Base-by-base conservation (phyloP, 2,329 filamentous ascomycete species). In the Aspergillus viridinutans region DNA sequence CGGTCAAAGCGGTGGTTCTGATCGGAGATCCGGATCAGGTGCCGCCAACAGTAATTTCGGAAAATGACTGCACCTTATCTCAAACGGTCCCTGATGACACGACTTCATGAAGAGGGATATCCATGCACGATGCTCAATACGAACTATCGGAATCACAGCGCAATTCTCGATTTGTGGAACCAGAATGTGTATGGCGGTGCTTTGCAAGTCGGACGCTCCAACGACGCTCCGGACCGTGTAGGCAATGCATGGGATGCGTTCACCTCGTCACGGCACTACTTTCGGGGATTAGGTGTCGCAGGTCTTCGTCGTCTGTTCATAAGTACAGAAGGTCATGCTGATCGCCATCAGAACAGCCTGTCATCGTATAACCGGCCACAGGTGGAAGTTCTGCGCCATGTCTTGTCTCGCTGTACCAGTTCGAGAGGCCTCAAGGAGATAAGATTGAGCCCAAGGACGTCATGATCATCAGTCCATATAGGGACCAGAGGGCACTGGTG, bases 1-100 rank as follows among this genome's bases (percentile, higher is more conserved):
- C 49, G 9, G 49, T 57, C 17, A 51, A 52, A 28, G 52, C 43
- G 7, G 55, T 60, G 10, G 29, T 53, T 29, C 45, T 63, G 8
- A 56, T 60, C 29, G 59, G 59, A n/a, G 57, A 60, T 42, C 53
- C 40, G 23, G 3, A 58, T 10, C 57, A 62, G 42, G 42, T 63
- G 4, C 53, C 57, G 5, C 55, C 53, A 25, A 63, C 57, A 4
- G 55, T 61, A 12, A 43, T 58, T 43, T 54, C 53, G n/a, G 48
- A 50, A 14, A 43, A 40, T 26, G 25, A 32, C n/a, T 26, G 50
- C n/a, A n/a, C n/a, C n/a, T n/a, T 61, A 40, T 38, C 55, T 52
- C 9, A 48, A 55, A 28, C 45, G 55, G 23, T 56, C 52, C 4
- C 54, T 60, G 2, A 52, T 58, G 32, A 4, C 49, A 7, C 49